Conservation (phyloP, 1,284 basidiomycete species). For the Filobasidium uniguttulatum region DNA sequence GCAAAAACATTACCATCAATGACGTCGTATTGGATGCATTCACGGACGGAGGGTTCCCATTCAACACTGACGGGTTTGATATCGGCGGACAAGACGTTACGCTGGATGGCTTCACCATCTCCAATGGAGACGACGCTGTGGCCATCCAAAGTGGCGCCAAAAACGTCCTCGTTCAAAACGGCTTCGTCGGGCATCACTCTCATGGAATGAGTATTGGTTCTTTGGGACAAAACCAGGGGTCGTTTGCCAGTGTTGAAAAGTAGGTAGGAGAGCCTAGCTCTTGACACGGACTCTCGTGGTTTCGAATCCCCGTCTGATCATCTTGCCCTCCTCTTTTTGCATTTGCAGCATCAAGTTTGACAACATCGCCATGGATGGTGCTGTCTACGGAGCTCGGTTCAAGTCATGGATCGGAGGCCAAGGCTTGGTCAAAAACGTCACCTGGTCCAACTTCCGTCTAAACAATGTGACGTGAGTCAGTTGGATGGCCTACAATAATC, state of each 20-base stretch:
- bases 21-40: slow-evolving; percentile 42
- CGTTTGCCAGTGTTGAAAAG: slow-evolving; percentile 19
- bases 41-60: slow-evolving; percentile 41
- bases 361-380: slow-evolving; percentile 24
- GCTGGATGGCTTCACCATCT: slow-evolving; percentile 41
- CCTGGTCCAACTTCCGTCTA: slow-evolving; percentile 40
- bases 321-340: not conserved
- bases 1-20: slow-evolving; percentile 39
- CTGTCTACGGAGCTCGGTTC: slow-evolving; percentile 41
- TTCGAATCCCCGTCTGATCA: not conserved
- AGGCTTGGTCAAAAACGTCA: slow-evolving; percentile 39
- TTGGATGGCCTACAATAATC: no score
- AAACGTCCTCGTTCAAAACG: slow-evolving; percentile 41
- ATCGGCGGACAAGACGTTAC: slow-evolving; percentile 34
- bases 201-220: slow-evolving; percentile 43
- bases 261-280: slow-evolving; percentile 3
- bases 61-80: slow-evolving; percentile 44
- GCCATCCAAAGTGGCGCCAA: slow-evolving; percentile 41
- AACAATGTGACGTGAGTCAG: not conserved
- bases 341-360: slow-evolving; percentile 17
- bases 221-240: slow-evolving; percentile 38
- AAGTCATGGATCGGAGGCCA: slow-evolving; percentile 42
- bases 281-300: not conserved
- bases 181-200: slow-evolving; percentile 40
- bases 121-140: slow-evolving; percentile 44